phyloP scores from a whole-genome alignment of 1,284 basidiomycete species.

The Cryptococcus sp. region DNA sequence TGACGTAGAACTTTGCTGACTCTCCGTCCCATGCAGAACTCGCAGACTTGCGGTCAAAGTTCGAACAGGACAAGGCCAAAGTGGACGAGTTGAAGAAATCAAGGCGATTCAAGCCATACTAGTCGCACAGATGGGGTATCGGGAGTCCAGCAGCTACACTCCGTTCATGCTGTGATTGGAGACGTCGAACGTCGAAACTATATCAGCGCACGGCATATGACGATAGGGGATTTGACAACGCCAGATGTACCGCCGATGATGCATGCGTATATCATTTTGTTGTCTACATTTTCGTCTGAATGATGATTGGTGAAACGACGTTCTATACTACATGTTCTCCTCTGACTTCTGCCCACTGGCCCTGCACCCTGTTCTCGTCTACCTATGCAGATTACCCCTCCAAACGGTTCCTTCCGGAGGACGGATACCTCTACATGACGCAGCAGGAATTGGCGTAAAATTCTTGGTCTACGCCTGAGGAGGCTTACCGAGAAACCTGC shows the following conservation, averaged over 20 bases:
- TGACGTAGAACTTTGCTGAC: not conserved
- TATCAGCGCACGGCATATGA: too few relatives aligned
- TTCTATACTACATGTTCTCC: too few relatives aligned
- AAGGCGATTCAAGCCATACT: constrained; percentile 82
- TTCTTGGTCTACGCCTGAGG: constrained; percentile 1
- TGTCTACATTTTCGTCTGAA: too few relatives aligned
- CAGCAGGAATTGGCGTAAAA: not conserved
- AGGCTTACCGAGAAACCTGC: not conserved
- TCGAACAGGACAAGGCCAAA: constrained; percentile 84
- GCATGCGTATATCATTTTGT: too few relatives aligned
- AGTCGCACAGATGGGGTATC: constrained; percentile 10
- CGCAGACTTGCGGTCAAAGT: constrained; percentile 73
- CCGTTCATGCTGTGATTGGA: too few relatives aligned
- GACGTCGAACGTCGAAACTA: too few relatives aligned
- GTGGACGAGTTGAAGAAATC: constrained; percentile 77
- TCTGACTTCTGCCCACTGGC: not conserved
- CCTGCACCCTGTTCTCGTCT: not conserved
- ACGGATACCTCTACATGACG: not conserved
- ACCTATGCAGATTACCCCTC: constrained; percentile 35
- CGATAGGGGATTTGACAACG: too few relatives aligned
- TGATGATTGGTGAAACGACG: too few relatives aligned
- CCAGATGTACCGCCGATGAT: too few relatives aligned
- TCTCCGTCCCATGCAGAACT: constrained; percentile 58
- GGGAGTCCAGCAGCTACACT: too few relatives aligned
- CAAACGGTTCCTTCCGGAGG: constrained; percentile 14